Evolutionary conservation across 257 asterid genomes (phyloP).

Genomic region (Nemophila menziesii): DNA sequence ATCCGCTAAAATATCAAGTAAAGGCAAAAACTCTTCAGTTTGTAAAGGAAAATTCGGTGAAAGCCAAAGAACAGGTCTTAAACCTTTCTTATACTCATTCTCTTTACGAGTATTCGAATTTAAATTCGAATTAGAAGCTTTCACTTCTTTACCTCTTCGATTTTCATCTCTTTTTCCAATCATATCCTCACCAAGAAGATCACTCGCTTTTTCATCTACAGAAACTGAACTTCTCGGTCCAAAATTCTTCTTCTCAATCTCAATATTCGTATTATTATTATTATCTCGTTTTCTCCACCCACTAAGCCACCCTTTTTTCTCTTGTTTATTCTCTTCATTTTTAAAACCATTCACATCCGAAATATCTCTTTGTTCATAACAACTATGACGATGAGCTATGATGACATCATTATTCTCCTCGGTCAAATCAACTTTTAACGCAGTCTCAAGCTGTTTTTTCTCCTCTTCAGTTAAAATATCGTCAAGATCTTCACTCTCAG

Average conservation of each 20-base stretch:
- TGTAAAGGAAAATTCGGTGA: conserved; percentile 77
- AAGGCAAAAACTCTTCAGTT: conserved; percentile 82
- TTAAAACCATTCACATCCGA: conserved; percentile 35
- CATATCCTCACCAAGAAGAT: conserved; percentile 66
- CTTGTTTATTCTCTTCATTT: conserved; percentile 47
- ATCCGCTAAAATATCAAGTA: conserved; percentile 90
- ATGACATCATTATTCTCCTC: conserved; percentile 55
- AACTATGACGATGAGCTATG: conserved; percentile 73
- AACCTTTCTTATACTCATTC: conserved; percentile 87
- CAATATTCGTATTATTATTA: conserved; percentile 47
- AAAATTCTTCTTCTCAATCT: conserved; percentile 34
- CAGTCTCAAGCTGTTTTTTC: conserved; percentile 80
- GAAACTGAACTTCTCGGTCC: conserved; percentile 68
- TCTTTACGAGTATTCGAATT: conserved; percentile 44
- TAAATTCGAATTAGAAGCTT: conserved; percentile 45
- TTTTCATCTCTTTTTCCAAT: conserved; percentile 56
- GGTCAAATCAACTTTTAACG: conserved; percentile 62
- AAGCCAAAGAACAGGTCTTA: conserved; percentile 97
- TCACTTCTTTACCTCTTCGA: conserved; percentile 47
- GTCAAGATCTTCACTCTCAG: conserved; percentile 60
- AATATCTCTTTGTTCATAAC: conserved; percentile 70
- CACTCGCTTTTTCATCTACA: conserved; percentile 51
- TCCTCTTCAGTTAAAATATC: conserved; percentile 85
- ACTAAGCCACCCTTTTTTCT: conserved; percentile 75
- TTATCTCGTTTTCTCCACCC: conserved; percentile 77